Percentiles rank a stretch among this genome's conserved stretches.
These are phyloP conservation scores for Allodekkera sacchari DNA, from an alignment of 805 yeast genomes.

Conservation along the genomic window DNA sequence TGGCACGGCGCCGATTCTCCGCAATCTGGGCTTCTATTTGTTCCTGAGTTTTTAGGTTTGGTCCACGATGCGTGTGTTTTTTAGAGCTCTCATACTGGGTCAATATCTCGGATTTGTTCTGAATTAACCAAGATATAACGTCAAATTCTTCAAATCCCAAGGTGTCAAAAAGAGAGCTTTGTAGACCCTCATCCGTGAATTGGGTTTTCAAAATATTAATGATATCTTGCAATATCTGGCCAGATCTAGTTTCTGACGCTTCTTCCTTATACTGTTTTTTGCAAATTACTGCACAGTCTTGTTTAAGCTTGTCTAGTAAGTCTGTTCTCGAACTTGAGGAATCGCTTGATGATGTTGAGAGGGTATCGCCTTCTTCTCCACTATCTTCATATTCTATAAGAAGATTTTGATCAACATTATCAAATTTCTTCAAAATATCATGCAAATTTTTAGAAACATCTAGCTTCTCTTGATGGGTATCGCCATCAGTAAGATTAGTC, in stretches of 20 bases:
- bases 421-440: constrained; percentile 24
- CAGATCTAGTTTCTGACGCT: background rate
- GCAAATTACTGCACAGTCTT: constrained; percentile 19
- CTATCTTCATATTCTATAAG: constrained; percentile 10
- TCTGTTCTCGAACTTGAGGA: constrained; percentile 3
- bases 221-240: constrained; percentile 20
- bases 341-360: no score
- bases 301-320: constrained; percentile 13
- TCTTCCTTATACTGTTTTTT: constrained; percentile 20
- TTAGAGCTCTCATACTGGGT: constrained; percentile 10
- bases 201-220: constrained; percentile 27
- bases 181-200: constrained; percentile 50
- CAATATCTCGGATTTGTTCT: constrained; percentile 30
- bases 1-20: constrained; percentile 40
- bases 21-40: constrained; percentile 47
- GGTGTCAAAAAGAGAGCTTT: constrained; percentile 66
- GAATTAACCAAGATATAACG: constrained; percentile 55
- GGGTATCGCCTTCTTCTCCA: constrained; percentile 3
- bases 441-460: constrained; percentile 17
- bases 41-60: constrained; percentile 38
- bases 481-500: constrained; percentile 26
- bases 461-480: constrained; percentile 13
- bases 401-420: constrained; percentile 18
- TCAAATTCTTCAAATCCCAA: constrained; percentile 85
- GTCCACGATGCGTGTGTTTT: constrained; percentile 2